Evolutionary conservation across 2,329 filamentous ascomycete species (phyloP).

Genomic region (Nothophoma quercina): DNA sequence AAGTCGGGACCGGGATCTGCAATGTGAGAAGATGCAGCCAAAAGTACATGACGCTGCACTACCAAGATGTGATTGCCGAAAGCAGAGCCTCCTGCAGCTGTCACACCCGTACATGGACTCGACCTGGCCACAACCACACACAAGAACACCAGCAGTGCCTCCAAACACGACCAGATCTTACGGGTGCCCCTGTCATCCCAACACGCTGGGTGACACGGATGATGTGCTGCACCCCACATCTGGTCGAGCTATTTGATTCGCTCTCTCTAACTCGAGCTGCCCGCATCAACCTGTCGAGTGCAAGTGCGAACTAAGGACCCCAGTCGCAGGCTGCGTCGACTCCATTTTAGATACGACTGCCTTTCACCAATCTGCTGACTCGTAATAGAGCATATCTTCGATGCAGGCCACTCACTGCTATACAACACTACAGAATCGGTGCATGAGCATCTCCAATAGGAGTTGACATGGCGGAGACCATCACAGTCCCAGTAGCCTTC

Average conservation of each 20-base stretch:
- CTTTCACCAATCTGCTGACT: not conserved
- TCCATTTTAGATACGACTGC: constrained; percentile 15
- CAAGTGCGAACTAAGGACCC: constrained; percentile 3
- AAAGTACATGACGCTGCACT: constrained; percentile 2
- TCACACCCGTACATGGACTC: constrained; percentile 21
- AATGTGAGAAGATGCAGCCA: constrained; percentile 2
- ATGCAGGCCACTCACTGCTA: too few relatives aligned
- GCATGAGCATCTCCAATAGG: too few relatives aligned
- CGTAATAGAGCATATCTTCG: constrained; percentile 16
- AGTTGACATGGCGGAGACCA: constrained; percentile 14
- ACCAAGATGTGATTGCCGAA: constrained; percentile 11
- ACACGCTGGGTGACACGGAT: constrained; percentile 51
- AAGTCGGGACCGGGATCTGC: not conserved
- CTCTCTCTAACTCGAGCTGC: constrained; percentile 5
- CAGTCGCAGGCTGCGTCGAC: not conserved
- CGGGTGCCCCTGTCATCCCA: constrained; percentile 62
- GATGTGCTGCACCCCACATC: constrained; percentile 55
- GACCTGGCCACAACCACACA: constrained; percentile 10
- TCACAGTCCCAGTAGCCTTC: not conserved
- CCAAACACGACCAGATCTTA: constrained; percentile 16
- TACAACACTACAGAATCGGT: too few relatives aligned
- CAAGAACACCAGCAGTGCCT: constrained; percentile 25
- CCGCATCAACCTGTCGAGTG: constrained; percentile 9
- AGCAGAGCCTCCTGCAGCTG: constrained; percentile 18
- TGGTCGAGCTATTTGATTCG: constrained; percentile 46